These are phyloP conservation scores for Eimeria brunetti DNA, from an alignment of 169 alveolate species.

Conservation along the genomic window DNA sequence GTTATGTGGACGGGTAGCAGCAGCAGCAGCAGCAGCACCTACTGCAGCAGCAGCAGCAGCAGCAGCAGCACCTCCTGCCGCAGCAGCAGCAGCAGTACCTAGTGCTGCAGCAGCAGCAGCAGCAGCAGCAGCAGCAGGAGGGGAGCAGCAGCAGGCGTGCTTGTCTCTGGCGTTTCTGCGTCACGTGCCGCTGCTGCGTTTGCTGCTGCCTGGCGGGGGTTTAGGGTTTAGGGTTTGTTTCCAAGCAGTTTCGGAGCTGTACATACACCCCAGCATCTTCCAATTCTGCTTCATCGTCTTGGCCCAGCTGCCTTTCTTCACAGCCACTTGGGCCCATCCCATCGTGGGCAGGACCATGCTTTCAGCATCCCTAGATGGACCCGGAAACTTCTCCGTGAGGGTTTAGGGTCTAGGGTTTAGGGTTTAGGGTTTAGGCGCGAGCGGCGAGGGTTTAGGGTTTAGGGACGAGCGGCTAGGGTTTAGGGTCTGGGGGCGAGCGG, in stretches of 20 bases:
- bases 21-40: constrained; percentile 31
- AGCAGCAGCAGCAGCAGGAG: constrained; percentile 29
- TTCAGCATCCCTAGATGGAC: constrained; percentile 52
- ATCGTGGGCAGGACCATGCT: constrained; percentile 73
- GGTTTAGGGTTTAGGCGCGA: background rate
- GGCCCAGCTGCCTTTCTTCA: constrained; percentile 70
- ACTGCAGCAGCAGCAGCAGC: too few relatives aligned
- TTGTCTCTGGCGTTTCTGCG: constrained; percentile 32
- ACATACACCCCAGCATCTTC: constrained; percentile 3
- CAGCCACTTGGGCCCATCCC: constrained; percentile 75
- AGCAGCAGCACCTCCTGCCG: too few relatives aligned
- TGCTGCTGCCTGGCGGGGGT: constrained; percentile 12
- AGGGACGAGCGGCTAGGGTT: too few relatives aligned
- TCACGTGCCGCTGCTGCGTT: background rate
- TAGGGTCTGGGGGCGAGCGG: too few relatives aligned
- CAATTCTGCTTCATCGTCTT: constrained; percentile 24
- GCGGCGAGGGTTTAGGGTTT: too few relatives aligned
- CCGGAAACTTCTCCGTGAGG: constrained; percentile 56
- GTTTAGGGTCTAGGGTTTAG: background rate
- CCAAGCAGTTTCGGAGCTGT: background rate
- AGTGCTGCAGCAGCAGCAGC: background rate
- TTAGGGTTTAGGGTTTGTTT: constrained; percentile 44
- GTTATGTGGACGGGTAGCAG: background rate
- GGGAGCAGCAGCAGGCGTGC: constrained; percentile 25
- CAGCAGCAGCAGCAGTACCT: background rate